Base-by-base conservation (phyloP, 2,329 filamentous ascomycete genomes). In the Periconia digitata region DNA sequence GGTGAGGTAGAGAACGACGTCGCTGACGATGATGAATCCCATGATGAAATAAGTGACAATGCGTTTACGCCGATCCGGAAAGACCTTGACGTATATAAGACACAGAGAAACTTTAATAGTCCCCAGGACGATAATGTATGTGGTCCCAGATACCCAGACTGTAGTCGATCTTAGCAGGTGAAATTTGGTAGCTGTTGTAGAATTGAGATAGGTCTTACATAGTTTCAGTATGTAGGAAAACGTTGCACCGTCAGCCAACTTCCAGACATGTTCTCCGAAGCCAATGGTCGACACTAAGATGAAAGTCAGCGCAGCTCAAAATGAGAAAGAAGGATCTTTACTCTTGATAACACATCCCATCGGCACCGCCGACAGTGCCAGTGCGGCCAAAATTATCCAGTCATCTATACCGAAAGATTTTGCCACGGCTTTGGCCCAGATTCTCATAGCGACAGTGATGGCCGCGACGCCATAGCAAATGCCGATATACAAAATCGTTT, bases 21-120 rank as follows among this genome's bases (percentile, higher is more conserved):
- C 54, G 37, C 55, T 63, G 29, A 55, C 23, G n/a, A 55, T 35
- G 6, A 66, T 55, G 24, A 43, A 55, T 0, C 24, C 50, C 1
- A 66, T 40, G 8, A 63, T 47, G 10, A 56, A 35, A 27, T 55
- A 59, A 10, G 59, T 51, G 6, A 45, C 44, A n/a, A 58, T 55
- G 1, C 49, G 47, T 18, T 61, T 62, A 5, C 40, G 47, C 3
- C 38, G 44, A 1, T 51, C 49, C 15, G 52, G 40, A 49, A 67
- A 67, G 38, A 67, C 63, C 22, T 64, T 56, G 10, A 66, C 55
- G 36, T 66, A 67, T 40, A 64, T 62, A 2, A 63, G 35, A 17
- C 62, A 40, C 2, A 66, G 49, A 2, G 63, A 62, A 5, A 64
- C 44, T 43, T 66, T 66, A 45, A 60, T 63, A 15, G 62, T 43